phyloP scores from a whole-genome alignment of 208 protist species.

The Trypanosoma avium region DNA sequence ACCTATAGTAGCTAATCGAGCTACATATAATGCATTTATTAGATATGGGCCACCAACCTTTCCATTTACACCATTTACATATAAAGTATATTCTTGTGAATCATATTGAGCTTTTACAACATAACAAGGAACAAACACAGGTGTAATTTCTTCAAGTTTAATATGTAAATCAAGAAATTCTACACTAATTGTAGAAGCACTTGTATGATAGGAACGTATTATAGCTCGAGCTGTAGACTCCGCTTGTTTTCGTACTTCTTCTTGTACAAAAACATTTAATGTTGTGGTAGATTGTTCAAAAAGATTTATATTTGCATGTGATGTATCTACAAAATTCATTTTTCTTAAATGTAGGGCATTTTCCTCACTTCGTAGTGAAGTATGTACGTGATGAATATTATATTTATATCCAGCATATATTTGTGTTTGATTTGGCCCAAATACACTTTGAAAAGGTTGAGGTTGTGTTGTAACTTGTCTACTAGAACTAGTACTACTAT shows the following conservation, averaged over 20 bases:
- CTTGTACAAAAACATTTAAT: conserved; percentile 55
- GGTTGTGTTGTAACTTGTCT: conserved; percentile 44
- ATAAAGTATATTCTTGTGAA: conserved; percentile 71
- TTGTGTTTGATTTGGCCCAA: conserved; percentile 76
- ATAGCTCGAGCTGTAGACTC: conserved; percentile 39
- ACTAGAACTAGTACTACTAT: too few species aligned
- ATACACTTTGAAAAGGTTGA: conserved; percentile 59
- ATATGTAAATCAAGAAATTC: conserved; percentile 59
- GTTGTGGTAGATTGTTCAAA: conserved; percentile 87
- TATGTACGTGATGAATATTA: conserved; percentile 79
- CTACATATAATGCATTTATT: conserved; percentile 72
- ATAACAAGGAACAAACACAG: conserved; percentile 83
- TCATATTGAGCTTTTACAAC: conserved; percentile 81
- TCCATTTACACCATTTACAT: conserved; percentile 68
- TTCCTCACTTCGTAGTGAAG: conserved; percentile 53
- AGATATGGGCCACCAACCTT: conserved; percentile 74
- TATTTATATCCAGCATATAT: conserved; percentile 92
- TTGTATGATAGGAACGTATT: conserved; percentile 65
- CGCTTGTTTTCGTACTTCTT: conserved; percentile 56
- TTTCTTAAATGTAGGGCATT: conserved; percentile 53
- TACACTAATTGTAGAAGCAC: conserved; percentile 48
- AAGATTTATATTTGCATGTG: conserved; percentile 68
- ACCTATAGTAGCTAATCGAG: conserved; percentile 37
- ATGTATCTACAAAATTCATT: conserved; percentile 64
- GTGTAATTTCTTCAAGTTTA: conserved; percentile 60